A percentile compares a stretch with the other conserved stretches of the same genome.
Conservation (phyloP, 2,329 filamentous ascomycete species). For the Beauveria sp. region DNA sequence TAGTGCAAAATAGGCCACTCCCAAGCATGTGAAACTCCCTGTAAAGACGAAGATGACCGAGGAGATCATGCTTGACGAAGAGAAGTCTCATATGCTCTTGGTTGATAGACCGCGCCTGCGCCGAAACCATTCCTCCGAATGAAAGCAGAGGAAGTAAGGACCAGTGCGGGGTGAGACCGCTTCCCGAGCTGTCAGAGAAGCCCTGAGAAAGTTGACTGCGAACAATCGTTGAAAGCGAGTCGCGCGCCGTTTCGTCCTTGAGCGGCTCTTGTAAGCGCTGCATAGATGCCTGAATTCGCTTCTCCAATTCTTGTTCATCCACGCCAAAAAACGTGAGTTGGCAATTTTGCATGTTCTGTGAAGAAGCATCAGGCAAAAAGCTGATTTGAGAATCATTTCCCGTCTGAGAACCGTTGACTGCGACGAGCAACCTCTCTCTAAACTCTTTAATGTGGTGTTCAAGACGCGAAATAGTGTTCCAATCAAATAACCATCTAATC, state of each 20-base stretch:
- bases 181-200: slow-evolving; percentile 14
- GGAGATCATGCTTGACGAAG: slow-evolving; percentile 65
- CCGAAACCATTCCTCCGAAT: slow-evolving; percentile 63
- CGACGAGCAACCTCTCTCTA: slow-evolving; percentile 20
- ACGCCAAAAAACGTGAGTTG: slow-evolving; percentile 41
- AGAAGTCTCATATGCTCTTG: slow-evolving; percentile 67
- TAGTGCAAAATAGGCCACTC: slow-evolving; percentile 74
- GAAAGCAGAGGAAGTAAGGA: slow-evolving; percentile 62
- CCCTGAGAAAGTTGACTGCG: slow-evolving; percentile 29
- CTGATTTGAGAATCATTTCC: not conserved
- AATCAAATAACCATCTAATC: slow-evolving; percentile 63
- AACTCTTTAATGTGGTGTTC: slow-evolving; percentile 48
- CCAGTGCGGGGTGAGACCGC: slow-evolving; percentile 44
- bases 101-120: slow-evolving; percentile 72
- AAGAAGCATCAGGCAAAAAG: too few relatives aligned
- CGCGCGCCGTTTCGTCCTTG: slow-evolving; percentile 17
- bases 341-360: not conserved
- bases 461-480: slow-evolving; percentile 59
- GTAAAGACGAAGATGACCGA: slow-evolving; percentile 66
- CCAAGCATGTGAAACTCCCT: slow-evolving; percentile 76
- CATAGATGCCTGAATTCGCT: slow-evolving; percentile 44
- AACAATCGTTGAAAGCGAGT: slow-evolving; percentile 34
- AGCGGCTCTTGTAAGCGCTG: slow-evolving; percentile 31
- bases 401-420: slow-evolving; percentile 14
- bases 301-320: slow-evolving; percentile 38